Percentiles rank a stretch among this genome's conserved stretches.
Conservation (phyloP, 257 asterid species). For the Dorcoceras hygrometricum region DNA sequence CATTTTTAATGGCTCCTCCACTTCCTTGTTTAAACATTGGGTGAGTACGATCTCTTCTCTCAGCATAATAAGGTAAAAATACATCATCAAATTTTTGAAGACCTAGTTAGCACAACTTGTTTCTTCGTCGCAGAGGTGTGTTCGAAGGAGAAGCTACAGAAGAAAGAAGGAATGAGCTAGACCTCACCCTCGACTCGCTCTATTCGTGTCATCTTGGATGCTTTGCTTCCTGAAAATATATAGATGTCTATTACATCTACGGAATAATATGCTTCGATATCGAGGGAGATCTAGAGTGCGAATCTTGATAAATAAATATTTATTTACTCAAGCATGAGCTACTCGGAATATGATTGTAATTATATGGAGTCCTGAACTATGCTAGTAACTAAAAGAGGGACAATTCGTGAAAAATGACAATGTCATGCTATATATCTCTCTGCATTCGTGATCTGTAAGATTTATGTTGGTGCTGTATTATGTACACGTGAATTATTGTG, state of each 20-base stretch:
- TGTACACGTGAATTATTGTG: no score
- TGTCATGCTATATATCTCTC: no score
- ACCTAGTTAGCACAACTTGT: not conserved
- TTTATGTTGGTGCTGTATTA: no score
- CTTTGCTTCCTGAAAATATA: slow-evolving; percentile 40
- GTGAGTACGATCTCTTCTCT: slow-evolving; percentile 26
- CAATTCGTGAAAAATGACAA: no score
- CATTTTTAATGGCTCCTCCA: slow-evolving; percentile 43
- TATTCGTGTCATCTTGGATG: slow-evolving; percentile 80
- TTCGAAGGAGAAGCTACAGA: slow-evolving; percentile 51
- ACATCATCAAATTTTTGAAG: not conserved
- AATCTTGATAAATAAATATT: no score
- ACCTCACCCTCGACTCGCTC: slow-evolving; percentile 77
- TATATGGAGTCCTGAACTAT: no score
- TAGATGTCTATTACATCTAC: no score
- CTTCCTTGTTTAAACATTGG: slow-evolving; percentile 54
- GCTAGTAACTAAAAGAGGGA: no score
- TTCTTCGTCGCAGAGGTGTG: slow-evolving; percentile 33
- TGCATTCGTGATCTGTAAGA: no score
- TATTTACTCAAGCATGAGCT: no score
- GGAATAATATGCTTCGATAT: not conserved
- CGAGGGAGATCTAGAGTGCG: no score
- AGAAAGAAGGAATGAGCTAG: slow-evolving; percentile 63
- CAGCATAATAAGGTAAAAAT: not conserved
- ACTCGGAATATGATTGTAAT: no score